phyloP scores from a whole-genome alignment of 75 land plant genomes.

The Cupressus sempervirens region DNA sequence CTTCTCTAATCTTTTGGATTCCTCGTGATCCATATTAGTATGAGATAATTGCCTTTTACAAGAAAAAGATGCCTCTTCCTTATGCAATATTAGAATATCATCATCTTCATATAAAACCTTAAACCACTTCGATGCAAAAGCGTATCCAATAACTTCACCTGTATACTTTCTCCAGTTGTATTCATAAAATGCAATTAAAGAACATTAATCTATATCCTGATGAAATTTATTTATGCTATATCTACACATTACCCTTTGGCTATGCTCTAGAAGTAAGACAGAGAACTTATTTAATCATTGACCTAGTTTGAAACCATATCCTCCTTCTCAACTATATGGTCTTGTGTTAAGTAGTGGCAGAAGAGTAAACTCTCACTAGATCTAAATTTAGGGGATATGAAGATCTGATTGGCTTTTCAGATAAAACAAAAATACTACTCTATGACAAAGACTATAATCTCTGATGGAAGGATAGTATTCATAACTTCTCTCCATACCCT shows the following conservation, averaged over 20 bases:
- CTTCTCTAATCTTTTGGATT: no score
- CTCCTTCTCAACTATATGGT: no score
- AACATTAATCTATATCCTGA: neutral
- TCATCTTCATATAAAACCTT: no score
- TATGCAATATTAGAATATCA: no score
- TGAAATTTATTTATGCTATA: neutral
- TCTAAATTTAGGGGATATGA: neutral
- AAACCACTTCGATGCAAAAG: no score
- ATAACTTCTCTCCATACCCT: no score
- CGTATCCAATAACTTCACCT: no score
- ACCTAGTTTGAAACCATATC: neutral
- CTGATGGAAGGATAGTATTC: neutral
- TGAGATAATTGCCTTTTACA: no score
- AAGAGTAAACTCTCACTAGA: neutral
- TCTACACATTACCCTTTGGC: neutral
- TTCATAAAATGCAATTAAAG: neutral
- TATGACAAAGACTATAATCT: neutral
- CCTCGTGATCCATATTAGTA: no score
- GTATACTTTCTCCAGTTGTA: neutral
- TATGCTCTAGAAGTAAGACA: neutral
- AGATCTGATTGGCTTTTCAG: neutral
- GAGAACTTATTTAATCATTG: neutral
- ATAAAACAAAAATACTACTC: neutral
- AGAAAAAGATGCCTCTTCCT: no score
- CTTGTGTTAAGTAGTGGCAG: neutral